Base-by-base conservation (phyloP, 2,329 filamentous ascomycete genomes). In the Exophiala sp. region DNA sequence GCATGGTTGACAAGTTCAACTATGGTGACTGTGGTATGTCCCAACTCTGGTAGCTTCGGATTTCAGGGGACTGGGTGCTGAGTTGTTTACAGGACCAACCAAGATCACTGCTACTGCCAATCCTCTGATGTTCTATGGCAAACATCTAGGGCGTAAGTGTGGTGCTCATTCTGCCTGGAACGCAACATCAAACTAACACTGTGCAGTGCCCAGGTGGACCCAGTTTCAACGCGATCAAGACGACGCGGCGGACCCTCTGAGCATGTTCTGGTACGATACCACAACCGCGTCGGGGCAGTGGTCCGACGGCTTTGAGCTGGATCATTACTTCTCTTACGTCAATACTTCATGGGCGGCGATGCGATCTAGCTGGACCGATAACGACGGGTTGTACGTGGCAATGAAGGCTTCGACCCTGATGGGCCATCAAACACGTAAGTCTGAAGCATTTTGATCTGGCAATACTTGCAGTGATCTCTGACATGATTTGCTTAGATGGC, bases 41-140 rank as follows among this genome's bases (percentile, higher is more conserved):
- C 24, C 24, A 27, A 27, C 24, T 27, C 24, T 11, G 21, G 23
- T 43, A 43, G 9, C n/a, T 24, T 13, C 24, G 29, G 24, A 21
- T 5, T n/a, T 43, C 14, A 14, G 13, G 40, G 27, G 10, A 32
- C 18, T 16, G 24, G 16, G 2, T 43, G 10, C 23, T 43, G 41
- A 32, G 22, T 32, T 43, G 41, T 30, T 32, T 29, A 43, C 19
- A 43, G 41, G 41, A 30, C 43, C 43, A 6, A 29, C 35, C 18
- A 45, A 45, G 43, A 45, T 45, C 43, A 45, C 43, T 45, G 43
- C 43, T 37, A 45, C 43, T 45, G 43, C 43, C 43, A 45, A 45
- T 37, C 14, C 43, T 13, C 43, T 45, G 13, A 45, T 45, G 43
- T 45, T 45, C 29, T 45, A 21, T 21, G 43, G 43, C 43, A 8